Base-by-base conservation (phyloP, 768 basidiomycete species). In the Clavaria fumosa region DNA sequence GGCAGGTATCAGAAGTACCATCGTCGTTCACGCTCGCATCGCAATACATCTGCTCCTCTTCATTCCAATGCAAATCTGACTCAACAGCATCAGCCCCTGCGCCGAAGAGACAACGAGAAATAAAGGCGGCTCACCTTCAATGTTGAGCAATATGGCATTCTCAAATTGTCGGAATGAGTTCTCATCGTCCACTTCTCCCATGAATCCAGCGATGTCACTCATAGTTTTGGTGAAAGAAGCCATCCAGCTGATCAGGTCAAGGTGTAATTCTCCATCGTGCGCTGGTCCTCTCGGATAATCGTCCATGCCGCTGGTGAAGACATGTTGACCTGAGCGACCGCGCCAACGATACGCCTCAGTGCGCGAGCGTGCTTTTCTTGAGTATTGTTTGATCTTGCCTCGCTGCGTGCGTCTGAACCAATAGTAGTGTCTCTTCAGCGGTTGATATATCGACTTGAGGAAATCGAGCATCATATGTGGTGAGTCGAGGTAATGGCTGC, bases 341-440 rank as follows among this genome's bases (percentile, higher is more conserved):
- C 93, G 72, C 93, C 91, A 97, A 23, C 91, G 71, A 60, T 95
- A 97, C 1, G 72, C 90, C 56, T 96, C 90, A 1, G 75, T 75
- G 36, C 79, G 66, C n/a, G 84, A 85, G n/a, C 80, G 72, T 2
- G 86, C 78, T 39, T 69, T 70, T 23, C 91, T 70, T 3, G 70
- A 74, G 53, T 88, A 97, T 51, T 88, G 85, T 51, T 85, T 86
- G 48, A 96, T 80, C 53, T 91, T 86, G 5, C 91, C 91, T 4
- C 83, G 72, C 54, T 97, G 91, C 2, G 91, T 95, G 31, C 78
- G 75, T 28, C 86, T 73, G 69, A 97, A 95, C 91, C 91, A 97
- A 37, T 86, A 78, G 52, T 93, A 96, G 54, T 96, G 93, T 19
- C 84, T 71, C 50, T 82, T 83, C 10, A 96, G 66, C 0, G 83